Conservation (phyloP, 2,329 filamentous ascomycete species). For the Clonostachys rhizophaga region DNA sequence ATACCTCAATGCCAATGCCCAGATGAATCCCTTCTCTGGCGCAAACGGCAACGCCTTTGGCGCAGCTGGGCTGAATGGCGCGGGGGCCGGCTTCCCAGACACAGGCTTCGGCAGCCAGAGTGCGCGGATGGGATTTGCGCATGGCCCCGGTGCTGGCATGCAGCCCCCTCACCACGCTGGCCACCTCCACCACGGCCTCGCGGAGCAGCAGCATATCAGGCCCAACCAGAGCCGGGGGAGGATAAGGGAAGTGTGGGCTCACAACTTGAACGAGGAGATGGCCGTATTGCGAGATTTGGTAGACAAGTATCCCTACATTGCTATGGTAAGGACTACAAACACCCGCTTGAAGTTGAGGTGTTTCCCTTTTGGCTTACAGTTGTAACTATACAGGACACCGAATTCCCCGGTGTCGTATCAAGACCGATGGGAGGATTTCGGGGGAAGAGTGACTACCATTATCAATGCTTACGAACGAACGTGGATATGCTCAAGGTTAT, state of each 20-base stretch:
- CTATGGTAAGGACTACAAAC: conserved; percentile 67
- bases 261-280: conserved; percentile 91
- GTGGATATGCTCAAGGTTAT: conserved; percentile 98
- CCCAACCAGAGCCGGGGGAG: conserved; percentile 58
- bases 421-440: conserved; percentile 92
- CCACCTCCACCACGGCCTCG: conserved; percentile 32
- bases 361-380: neutral
- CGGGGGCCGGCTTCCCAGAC: conserved; percentile 53
- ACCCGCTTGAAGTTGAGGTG: neutral
- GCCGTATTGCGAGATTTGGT: conserved; percentile 75
- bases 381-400: conserved; percentile 67
- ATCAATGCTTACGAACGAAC: conserved; percentile 94
- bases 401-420: conserved; percentile 96
- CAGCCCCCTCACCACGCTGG: conserved; percentile 53
- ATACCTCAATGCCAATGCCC: conserved; percentile 66
- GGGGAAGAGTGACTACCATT: conserved; percentile 96
- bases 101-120: conserved; percentile 82
- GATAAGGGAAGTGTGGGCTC: conserved; percentile 95
- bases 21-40: conserved; percentile 60
- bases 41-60: conserved; percentile 52
- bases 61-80: conserved; percentile 51
- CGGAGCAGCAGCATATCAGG: conserved; percentile 33
- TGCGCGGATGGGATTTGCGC: conserved; percentile 81
- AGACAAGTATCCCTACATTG: conserved; percentile 91
- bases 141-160: conserved; percentile 46